Evolutionary conservation across 306 rosid genomes (phyloP), one percentile per base, ranked within the genome.

Genomic region (Ormosia semicastrata): DNA sequence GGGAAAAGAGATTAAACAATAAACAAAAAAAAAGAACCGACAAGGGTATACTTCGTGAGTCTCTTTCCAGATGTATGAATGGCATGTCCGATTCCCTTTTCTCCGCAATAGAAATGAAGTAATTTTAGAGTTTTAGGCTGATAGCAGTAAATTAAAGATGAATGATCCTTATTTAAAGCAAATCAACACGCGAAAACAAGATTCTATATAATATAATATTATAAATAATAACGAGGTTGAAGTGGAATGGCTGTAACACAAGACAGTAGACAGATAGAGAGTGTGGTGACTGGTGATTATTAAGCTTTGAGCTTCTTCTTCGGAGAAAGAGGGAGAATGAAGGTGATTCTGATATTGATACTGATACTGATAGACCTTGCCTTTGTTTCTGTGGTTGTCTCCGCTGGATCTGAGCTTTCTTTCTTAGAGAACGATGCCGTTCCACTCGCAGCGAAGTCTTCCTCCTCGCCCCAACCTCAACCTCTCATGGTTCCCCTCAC

Each of bases 401-500:
- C 75, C 13, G 33, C 17, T 41, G 75, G 88, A 85, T 85, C 90
- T 83, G 79, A 76, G 30, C 76, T 81, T 36, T 81, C 86, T 77
- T 34, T 73, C 5, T 53, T 70, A 2, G 82, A 88, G 59, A 85
- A 82, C 83, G 81, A 88, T 62, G 78, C 14, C 14, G 86, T 44
- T 39, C 6, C 66, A 34, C 8, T 9, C 0, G 86, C 71, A 0
- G 78, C 72, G 29, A 34, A 36, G 58, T 59, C 84, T 64, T 78
- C 84, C 6, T 4, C 86, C 69, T 53, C 83, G 24, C 30, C 87
- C 5, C 29, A 63, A 24, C 89, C 96, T 52, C 92, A 50, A n/a
- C 91, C 94, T 72, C 92, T 94, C 73, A 54, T 85, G 86, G 90
- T 94, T 0, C 85, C 86, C 41, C 94, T 90, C 85, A 85, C 94